Evolutionary conservation across 495 filamentous ascomycete species (phyloP).

Genomic region (Endocarpon pusillum): DNA sequence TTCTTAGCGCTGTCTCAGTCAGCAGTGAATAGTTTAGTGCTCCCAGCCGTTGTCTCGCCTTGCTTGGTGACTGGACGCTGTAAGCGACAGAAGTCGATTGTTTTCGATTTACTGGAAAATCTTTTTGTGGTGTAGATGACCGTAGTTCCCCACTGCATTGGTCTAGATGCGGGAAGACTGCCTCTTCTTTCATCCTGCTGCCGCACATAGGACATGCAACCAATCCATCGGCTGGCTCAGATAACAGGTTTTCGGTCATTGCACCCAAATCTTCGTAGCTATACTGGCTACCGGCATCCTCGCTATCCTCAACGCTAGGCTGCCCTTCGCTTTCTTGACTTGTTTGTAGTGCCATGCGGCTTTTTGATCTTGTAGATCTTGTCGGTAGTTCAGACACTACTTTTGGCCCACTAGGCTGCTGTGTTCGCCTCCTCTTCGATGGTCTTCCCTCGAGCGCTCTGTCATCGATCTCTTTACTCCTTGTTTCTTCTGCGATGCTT

Average conservation of each 20-base stretch:
- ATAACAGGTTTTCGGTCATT: constrained; percentile 1
- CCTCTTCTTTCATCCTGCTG: constrained; percentile 53
- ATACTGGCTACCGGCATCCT: constrained; percentile 18
- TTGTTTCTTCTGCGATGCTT: constrained; percentile 17
- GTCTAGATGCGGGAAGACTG: constrained; percentile 71
- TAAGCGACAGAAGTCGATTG: neutral
- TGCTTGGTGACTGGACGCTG: constrained; percentile 4
- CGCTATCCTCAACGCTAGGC: constrained; percentile 22
- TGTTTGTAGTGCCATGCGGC: constrained; percentile 8
- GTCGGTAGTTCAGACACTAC: constrained; percentile 10
- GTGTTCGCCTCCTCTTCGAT: constrained; percentile 29
- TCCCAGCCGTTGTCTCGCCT: constrained; percentile 44
- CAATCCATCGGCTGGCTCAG: constrained; percentile 45
- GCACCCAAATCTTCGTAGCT: constrained; percentile 1
- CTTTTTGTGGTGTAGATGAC: constrained; percentile 6
- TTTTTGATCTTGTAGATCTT: constrained; percentile 25
- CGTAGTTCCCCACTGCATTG: constrained; percentile 20
- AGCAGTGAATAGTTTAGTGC: constrained; percentile 65
- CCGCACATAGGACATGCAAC: constrained; percentile 70
- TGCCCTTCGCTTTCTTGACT: constrained; percentile 14
- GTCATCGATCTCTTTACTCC: constrained; percentile 7
- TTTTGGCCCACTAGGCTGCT: constrained; percentile 9
- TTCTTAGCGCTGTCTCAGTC: constrained; percentile 56
- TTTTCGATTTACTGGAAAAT: too few species aligned
- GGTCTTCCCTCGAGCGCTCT: constrained; percentile 33